These are phyloP conservation scores for Podaxis sp. DNA, from an alignment of 768 basidiomycete genomes.

Conservation along the genomic window DNA sequence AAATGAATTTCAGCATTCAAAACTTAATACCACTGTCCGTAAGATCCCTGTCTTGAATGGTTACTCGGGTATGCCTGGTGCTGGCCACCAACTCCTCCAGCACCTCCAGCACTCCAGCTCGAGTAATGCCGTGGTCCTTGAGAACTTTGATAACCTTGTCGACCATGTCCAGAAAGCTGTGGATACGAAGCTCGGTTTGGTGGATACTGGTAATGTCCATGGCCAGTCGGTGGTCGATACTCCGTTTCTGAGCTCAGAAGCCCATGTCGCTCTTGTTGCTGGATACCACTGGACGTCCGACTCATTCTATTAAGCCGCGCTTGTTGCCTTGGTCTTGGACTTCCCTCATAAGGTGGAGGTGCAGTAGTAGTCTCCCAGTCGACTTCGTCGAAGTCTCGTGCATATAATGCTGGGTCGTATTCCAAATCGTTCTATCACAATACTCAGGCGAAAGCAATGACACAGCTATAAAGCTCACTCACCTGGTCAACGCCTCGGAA, in stretches of 20 bases:
- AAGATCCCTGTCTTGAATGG: neutral
- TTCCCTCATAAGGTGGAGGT: neutral
- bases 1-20: neutral
- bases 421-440: constrained; percentile 65
- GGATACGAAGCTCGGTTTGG: constrained; percentile 6
- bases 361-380: constrained; percentile 67
- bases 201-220: neutral
- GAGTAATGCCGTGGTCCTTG: neutral
- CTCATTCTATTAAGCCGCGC: neutral
- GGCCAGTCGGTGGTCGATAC: neutral
- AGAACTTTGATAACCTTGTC: neutral
- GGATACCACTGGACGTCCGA: neutral
- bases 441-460: neutral
- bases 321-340: neutral
- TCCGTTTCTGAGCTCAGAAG: neutral
- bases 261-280: neutral
- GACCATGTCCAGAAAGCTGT: neutral
- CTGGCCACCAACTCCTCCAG: neutral
- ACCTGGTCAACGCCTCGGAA: constrained; percentile 1
- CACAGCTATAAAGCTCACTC: neutral
- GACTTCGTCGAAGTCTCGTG: constrained; percentile 75
- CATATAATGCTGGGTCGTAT: constrained; percentile 74
- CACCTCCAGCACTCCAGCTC: neutral
- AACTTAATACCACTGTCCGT: neutral
- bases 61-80: neutral